phyloP scores from a whole-genome alignment of 257 asterid genomes.

The Solanum ossicruentum region DNA sequence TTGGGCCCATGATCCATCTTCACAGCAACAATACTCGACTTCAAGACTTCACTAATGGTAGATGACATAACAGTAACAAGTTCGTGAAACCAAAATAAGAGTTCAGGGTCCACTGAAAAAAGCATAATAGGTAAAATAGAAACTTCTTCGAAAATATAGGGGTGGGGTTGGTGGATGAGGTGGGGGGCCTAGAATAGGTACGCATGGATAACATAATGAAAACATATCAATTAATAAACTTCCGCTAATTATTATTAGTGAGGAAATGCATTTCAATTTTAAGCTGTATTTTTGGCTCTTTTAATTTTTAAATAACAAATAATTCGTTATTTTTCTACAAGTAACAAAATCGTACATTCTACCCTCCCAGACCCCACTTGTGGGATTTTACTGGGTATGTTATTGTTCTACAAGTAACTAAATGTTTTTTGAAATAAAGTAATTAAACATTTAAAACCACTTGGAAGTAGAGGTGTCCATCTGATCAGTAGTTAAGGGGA shows the following conservation, averaged over 20 bases:
- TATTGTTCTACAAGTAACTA: background rate
- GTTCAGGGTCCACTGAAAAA: background rate
- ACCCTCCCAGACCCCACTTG: no score
- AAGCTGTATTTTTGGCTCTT: background rate
- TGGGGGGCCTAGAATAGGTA: background rate
- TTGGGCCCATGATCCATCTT: no score
- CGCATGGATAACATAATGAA: background rate
- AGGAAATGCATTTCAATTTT: background rate
- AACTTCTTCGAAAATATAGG: background rate
- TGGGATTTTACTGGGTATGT: no score
- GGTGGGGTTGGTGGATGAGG: background rate
- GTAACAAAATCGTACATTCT: no score
- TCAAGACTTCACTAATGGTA: background rate
- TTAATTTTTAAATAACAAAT: background rate
- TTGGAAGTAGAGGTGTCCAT: background rate
- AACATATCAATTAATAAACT: background rate
- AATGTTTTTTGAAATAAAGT: background rate
- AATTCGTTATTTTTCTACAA: background rate
- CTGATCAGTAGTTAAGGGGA: background rate
- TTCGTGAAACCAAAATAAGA: background rate
- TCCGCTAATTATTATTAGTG: background rate
- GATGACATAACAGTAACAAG: background rate
- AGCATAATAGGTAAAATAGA: background rate
- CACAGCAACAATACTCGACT: background rate
- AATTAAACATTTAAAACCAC: background rate